Conservation (phyloP, 2,329 filamentous ascomycete genomes). For the Madurella mycetomatis region DNA sequence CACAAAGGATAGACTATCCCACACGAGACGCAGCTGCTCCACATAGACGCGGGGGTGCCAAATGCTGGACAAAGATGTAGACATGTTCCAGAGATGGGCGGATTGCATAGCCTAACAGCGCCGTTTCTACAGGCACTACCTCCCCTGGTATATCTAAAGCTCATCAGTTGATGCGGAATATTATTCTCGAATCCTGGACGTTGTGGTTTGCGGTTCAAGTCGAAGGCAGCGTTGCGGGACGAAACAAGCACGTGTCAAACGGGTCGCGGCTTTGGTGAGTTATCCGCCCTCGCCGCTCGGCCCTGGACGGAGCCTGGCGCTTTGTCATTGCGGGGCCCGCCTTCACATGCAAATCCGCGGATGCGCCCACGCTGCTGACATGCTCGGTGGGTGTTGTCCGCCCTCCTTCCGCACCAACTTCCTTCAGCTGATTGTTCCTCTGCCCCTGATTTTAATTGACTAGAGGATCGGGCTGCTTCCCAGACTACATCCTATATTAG, state of each 20-base stretch:
- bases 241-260: conserved; percentile 19
- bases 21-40: neutral
- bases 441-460: too few species aligned
- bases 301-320: neutral
- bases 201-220: neutral
- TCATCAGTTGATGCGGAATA: neutral
- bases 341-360: conserved; percentile 11
- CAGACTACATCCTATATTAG: too few species aligned
- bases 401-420: too few species aligned
- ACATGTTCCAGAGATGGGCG: too few species aligned
- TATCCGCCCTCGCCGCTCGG: conserved; percentile 4
- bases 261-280: neutral
- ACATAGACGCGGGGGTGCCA: neutral
- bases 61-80: neutral
- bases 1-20: too few species aligned
- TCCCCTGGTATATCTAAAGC: too few species aligned
- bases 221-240: neutral
- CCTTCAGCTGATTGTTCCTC: too few species aligned
- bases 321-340: conserved; percentile 17
- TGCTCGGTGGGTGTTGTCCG: too few species aligned
- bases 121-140: too few species aligned
- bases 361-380: too few species aligned
- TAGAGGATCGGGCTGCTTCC: too few species aligned
- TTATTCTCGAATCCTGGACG: conserved; percentile 4
- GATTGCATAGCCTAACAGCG: too few species aligned